These are phyloP conservation scores for Amphicarpaea edgeworthii DNA, from an alignment of 306 rosid genomes.

Conservation along the genomic window DNA sequence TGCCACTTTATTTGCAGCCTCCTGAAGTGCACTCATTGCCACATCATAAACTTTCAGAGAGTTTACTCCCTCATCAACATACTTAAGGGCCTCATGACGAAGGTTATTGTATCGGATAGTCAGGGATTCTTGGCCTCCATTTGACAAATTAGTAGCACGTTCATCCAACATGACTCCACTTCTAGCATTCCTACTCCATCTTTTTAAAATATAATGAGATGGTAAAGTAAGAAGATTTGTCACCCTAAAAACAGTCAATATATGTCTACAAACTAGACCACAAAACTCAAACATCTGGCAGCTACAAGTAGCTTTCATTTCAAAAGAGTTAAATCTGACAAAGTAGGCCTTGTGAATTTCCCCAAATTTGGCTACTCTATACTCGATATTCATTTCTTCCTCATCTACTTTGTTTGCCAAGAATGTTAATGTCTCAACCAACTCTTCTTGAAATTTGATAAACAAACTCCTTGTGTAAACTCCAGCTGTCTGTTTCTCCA, in stretches of 20 bases:
- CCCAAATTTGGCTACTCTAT: slow-evolving; percentile 50
- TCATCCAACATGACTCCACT: slow-evolving; percentile 45
- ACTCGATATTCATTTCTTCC: slow-evolving; percentile 37
- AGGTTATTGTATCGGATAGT: slow-evolving; percentile 46
- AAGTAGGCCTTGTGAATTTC: slow-evolving; percentile 41
- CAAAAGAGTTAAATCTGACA: slow-evolving; percentile 42
- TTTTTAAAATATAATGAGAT: slow-evolving; percentile 48
- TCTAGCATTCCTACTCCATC: slow-evolving; percentile 52
- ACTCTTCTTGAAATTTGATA: slow-evolving; percentile 48
- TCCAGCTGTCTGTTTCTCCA: slow-evolving; percentile 54
- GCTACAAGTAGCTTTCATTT: slow-evolving; percentile 48
- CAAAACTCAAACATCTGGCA: slow-evolving; percentile 56
- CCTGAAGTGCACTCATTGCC: slow-evolving; percentile 45
- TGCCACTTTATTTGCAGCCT: slow-evolving; percentile 48
- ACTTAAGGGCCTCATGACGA: slow-evolving; percentile 46
- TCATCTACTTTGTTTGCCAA: slow-evolving; percentile 49
- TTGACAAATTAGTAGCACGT: slow-evolving; percentile 29
- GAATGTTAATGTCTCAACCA: slow-evolving; percentile 52
- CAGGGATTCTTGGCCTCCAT: slow-evolving; percentile 36
- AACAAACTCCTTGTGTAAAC: slow-evolving; percentile 50
- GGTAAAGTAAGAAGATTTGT: slow-evolving; percentile 49
- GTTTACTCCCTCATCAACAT: slow-evolving; percentile 43
- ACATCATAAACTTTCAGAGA: slow-evolving; percentile 34
- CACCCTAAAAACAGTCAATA: slow-evolving; percentile 53
- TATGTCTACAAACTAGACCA: slow-evolving; percentile 53